Base-by-base conservation (phyloP, 2,329 filamentous ascomycete genomes). In the Cladosporium phlei region DNA sequence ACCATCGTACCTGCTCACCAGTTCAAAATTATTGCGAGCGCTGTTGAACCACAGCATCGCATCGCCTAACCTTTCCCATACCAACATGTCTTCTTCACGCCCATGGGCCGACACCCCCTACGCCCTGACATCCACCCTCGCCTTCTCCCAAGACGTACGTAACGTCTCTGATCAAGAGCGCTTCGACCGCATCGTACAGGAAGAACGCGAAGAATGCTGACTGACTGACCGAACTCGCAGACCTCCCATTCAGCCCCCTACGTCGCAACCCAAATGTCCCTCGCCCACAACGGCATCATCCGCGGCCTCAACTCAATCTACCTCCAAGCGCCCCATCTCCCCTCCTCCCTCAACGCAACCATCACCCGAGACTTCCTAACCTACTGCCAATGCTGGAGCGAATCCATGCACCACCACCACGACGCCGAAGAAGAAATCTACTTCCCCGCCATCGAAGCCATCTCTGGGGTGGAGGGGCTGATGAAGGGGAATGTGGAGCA, bases 301-400 rank as follows among this genome's bases (percentile, higher is more conserved):
- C 61, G 65, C n/a, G 59, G 61, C 4, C 54, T 67, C 14, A 67
- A 67, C 55, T 53, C 57, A 33, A 60, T 68, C 33, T 67, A 65
- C 51, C 52, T 58, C 43, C 62, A 63, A 56, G 58, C 58, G 11
- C 45, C 53, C 21, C 51, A 52, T 46, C 42, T 63, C 9, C 58
- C 57, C 11, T 38, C n/a, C 28, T 29, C 52, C 44, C n/a, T n/a
- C n/a, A 47, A 59, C 49, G 20, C 28, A 12, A 49, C 27, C 12
- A 52, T 52, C 11, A 54, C 57, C 14, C 34, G 11, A 28, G 60
- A 63, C 49, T 64, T 66, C 44, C 49, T 66, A 14, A 54, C 54
- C 6, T 65, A 60, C 44, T 59, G 55, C 49, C 57, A 61, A 40
- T 57, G 57, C 45, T 62, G 62, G 56, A 55, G 52, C 37, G 57